Percentiles rank a stretch among this genome's conserved stretches.
Evolutionary conservation across 768 basidiomycete species (phyloP).

Genomic region (Boletus patriciae): DNA sequence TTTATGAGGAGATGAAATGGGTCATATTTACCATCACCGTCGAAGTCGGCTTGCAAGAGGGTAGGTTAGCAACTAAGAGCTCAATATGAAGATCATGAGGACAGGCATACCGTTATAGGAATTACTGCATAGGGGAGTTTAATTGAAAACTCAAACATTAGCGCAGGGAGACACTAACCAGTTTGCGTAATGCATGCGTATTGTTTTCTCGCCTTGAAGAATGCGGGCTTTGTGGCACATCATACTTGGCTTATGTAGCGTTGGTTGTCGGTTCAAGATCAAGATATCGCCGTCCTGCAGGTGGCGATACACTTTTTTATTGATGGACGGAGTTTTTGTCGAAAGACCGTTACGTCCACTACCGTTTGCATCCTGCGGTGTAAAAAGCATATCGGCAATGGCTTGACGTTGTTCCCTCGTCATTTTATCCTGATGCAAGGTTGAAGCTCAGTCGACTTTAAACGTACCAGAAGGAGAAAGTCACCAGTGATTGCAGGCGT

Average conservation of each 20-base stretch:
- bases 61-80: slow-evolving; percentile 7
- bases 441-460: slow-evolving; percentile 3
- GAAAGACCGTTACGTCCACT: slow-evolving; percentile 54
- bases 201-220: slow-evolving; percentile 94
- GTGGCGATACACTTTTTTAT: slow-evolving; percentile 98
- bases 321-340: slow-evolving; percentile 76
- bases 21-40: slow-evolving; percentile 71
- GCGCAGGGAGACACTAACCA: slow-evolving; percentile 57
- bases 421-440: slow-evolving; percentile 66
- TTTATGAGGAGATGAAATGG: background rate
- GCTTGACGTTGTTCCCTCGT: slow-evolving; percentile 89
- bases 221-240: slow-evolving; percentile 96
- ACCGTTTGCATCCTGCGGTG: slow-evolving; percentile 72
- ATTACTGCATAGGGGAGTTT: slow-evolving; percentile 56
- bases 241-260: slow-evolving; percentile 99
- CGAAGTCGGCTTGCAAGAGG: slow-evolving; percentile 70
- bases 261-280: slow-evolving; percentile 96
- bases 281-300: slow-evolving; percentile 92
- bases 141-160: slow-evolving; percentile 2
- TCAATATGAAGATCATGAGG: slow-evolving; percentile 2
- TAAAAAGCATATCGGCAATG: slow-evolving; percentile 91
- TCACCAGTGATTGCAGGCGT: slow-evolving; percentile 76
- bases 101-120: slow-evolving; percentile 84
- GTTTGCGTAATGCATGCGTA: slow-evolving; percentile 99
- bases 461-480: background rate